Conservation (phyloP, 805 yeast species). For the Tetrapisispora namnaoensis region DNA sequence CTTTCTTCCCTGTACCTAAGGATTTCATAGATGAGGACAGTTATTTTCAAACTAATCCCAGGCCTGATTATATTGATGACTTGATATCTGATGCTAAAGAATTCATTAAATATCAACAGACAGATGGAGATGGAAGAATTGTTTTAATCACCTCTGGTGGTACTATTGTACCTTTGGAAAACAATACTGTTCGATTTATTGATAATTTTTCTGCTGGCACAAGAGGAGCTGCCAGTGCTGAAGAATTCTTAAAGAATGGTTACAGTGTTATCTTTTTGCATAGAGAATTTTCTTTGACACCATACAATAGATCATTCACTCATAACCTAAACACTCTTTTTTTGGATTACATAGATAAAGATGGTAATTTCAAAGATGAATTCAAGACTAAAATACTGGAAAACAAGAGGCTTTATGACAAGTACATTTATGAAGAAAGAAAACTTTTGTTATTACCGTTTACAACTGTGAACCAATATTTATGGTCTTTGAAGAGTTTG, state of each 20-base stretch:
- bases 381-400: slow-evolving; percentile 52
- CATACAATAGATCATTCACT: slow-evolving; percentile 83
- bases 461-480: slow-evolving; percentile 89
- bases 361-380: slow-evolving; percentile 48
- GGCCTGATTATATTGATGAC: slow-evolving; percentile 65
- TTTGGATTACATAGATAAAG: slow-evolving; percentile 66
- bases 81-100: slow-evolving; percentile 46
- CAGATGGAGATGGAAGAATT: slow-evolving; percentile 38
- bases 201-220: slow-evolving; percentile 98
- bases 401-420: slow-evolving; percentile 39
- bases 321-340: slow-evolving; percentile 72
- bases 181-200: slow-evolving; percentile 91
- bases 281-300: slow-evolving; percentile 83
- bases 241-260: slow-evolving; percentile 72
- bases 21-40: slow-evolving; percentile 53
- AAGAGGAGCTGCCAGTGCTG: slow-evolving; percentile 94
- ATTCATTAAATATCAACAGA: slow-evolving; percentile 50
- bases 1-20: slow-evolving; percentile 59
- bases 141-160: slow-evolving; percentile 94
- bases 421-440: slow-evolving; percentile 21
- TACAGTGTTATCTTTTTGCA: slow-evolving; percentile 91
- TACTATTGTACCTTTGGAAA: slow-evolving; percentile 94
- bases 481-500: slow-evolving; percentile 67
- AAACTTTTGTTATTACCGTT: slow-evolving; percentile 59
- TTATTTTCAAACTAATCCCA: slow-evolving; percentile 61